Evolutionary conservation across 108 stramenopile species (phyloP).

Genomic region (Hondaea fermentalgiana): DNA sequence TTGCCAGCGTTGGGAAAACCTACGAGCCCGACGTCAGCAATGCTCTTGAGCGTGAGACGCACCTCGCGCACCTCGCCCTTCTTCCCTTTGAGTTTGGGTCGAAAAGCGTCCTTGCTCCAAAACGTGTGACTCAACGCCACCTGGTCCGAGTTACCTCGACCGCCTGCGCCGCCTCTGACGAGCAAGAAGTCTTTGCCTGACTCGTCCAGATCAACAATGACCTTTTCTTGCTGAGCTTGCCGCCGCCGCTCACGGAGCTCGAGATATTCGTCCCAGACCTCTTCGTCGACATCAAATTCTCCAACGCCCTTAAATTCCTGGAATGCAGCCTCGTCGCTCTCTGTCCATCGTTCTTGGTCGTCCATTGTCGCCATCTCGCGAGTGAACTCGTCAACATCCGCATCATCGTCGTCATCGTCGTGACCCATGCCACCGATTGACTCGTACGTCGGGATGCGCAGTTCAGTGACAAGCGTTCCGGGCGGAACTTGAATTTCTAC

Average conservation of each 20-base stretch:
- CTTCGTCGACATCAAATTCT: background rate
- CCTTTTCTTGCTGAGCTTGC: background rate
- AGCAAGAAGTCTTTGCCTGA: background rate
- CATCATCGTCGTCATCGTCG: background rate
- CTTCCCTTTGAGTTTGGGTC: background rate
- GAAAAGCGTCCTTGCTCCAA: background rate
- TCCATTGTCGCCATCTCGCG: background rate
- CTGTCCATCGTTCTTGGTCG: background rate
- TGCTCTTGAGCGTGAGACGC: constrained; percentile 82
- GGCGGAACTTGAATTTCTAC: background rate
- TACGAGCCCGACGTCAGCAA: constrained; percentile 93
- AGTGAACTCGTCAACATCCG: background rate
- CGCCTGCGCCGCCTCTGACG: background rate
- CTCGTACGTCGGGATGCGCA: background rate
- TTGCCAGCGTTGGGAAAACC: constrained; percentile 99
- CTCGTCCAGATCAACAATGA: background rate
- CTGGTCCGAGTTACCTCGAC: background rate
- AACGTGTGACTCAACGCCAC: background rate
- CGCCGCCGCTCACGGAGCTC: background rate
- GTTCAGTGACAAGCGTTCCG: background rate
- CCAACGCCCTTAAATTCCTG: background rate
- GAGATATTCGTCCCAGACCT: background rate
- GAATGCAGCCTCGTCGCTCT: background rate
- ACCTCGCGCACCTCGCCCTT: constrained; percentile 33
- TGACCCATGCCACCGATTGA: background rate